Percentiles rank a stretch among this genome's conserved stretches.
phyloP scores from a whole-genome alignment of 2,329 filamentous ascomycete genomes.

The Cercospora zeae-maydis region DNA sequence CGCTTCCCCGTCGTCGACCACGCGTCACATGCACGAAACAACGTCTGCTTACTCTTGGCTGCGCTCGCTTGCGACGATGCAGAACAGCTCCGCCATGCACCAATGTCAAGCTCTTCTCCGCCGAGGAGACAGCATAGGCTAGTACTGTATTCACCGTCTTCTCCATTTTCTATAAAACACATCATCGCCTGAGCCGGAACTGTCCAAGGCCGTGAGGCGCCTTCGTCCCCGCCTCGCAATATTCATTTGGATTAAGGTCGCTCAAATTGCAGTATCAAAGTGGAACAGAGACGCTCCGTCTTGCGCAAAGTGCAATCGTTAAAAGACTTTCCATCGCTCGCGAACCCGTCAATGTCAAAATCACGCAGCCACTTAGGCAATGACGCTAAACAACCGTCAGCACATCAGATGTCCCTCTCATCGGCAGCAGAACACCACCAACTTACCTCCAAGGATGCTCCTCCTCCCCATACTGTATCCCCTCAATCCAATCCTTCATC shows the following conservation, averaged over 20 bases:
- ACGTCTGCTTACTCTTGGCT: background rate
- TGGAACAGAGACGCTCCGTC: background rate
- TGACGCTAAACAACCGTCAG: background rate
- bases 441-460: constrained; percentile 76
- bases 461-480: constrained; percentile 90
- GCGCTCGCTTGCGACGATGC: background rate
- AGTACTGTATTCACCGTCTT: background rate
- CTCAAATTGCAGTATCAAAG: background rate
- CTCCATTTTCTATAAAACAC: background rate
- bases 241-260: background rate
- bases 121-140: constrained; percentile 5
- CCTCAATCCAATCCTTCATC: constrained; percentile 97
- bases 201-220: background rate
- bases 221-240: background rate
- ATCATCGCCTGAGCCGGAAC: background rate
- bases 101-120: constrained; percentile 22
- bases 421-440: background rate
- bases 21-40: background rate
- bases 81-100: background rate
- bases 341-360: background rate
- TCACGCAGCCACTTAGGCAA: background rate
- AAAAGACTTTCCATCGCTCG: background rate
- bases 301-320: background rate
- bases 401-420: background rate
- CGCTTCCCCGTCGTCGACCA: background rate